Base-by-base conservation (phyloP, 345 rosid genomes). In the Ceriops tagal region DNA sequence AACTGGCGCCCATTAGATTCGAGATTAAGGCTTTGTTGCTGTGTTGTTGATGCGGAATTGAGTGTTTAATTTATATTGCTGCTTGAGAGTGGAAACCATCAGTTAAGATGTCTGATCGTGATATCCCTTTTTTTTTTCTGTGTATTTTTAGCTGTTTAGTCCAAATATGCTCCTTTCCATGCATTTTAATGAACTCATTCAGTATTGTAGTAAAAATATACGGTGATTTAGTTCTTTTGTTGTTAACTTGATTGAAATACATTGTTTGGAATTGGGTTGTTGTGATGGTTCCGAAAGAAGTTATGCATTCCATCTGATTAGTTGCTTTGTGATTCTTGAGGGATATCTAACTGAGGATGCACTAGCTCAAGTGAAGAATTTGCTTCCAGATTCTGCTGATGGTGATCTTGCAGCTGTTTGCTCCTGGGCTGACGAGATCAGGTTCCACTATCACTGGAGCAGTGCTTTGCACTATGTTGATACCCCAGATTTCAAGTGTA, bases 401-500 rank as follows among this genome's bases (percentile, higher is more conserved):
- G 99, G 96, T 37, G 93, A 95, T 73, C 80, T 95, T 73, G 96
- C 98, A 53, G 73, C 91, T 65, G 88, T 95, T 52, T 95, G 98
- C 78, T 81, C 99, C 16, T 95, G 99, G 97, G 53, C 99, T 20
- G 99, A 95, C 82, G 80, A 87, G 65, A 72, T 95, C 32, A 86
- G 89, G 43, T 87, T 72, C 67, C 87, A 74, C 58, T 87, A 81
- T 85, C 80, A 77, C 64, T 92, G 99, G 98, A 87, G 88, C 77
- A 86, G 92, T 64, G 85, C 92, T 68, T 75, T 95, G 58, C 99
- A 95, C 84, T 95, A 87, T 77, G 76, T 87, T 64, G 96, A 92
- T 76, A 95, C 99, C 3, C 99, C 96, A 56, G 97, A 92, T 79
- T 95, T 88, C 83, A 77, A 58, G 82, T 95, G 98, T 80, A 95